Evolutionary conservation across 2,329 filamentous ascomycete species (phyloP), one percentile per base, ranked within the genome.

Genomic region (Ceratocystis lukuohia): DNA sequence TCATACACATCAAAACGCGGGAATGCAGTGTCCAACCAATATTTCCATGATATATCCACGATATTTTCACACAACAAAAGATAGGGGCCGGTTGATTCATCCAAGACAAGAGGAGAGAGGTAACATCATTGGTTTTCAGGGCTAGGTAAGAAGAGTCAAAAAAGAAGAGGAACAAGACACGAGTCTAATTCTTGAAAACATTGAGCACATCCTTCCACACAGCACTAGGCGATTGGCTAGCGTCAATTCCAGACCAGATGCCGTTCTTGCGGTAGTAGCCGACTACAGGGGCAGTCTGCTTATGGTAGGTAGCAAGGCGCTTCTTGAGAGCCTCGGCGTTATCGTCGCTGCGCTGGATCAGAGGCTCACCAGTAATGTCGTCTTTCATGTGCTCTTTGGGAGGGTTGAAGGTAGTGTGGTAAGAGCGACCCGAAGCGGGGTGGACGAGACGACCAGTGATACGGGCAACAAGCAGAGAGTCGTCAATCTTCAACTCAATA

Each of bases 401-500:
- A 64, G 94, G 94, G 85, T 96, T 97, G 87, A 99, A 99, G 77
- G 94, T 88, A 79, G 88, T 94, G 86, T 99, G 94, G 82, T 99
- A 99, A 71, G 89, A 91, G 74, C 94, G 91, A 71, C 94, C 94
- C 66, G 92, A 96, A 64, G 93, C 93, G 67, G 93, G 93, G 83
- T 99, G 94, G 72, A 99, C 82, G 69, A 99, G 83, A 74, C 94
- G 93, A 73, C 94, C 94, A 69, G 94, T 99, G 78, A 99, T 97
- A 74, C 94, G 90, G 71, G 92, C 87, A 69, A 99, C 93, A 68
- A 99, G 86, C 67, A 99, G 88, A 53, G 84, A 84, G 76, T 97
- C 94, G 77, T 97, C 92, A 74, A 99, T 97, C 79, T 97, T 86
- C 71, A 99, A 88, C 82, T 99, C 93, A 68, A 99, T 82, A 69